phyloP scores from a whole-genome alignment of 305 asterid species.

The Plantago coronopus region DNA sequence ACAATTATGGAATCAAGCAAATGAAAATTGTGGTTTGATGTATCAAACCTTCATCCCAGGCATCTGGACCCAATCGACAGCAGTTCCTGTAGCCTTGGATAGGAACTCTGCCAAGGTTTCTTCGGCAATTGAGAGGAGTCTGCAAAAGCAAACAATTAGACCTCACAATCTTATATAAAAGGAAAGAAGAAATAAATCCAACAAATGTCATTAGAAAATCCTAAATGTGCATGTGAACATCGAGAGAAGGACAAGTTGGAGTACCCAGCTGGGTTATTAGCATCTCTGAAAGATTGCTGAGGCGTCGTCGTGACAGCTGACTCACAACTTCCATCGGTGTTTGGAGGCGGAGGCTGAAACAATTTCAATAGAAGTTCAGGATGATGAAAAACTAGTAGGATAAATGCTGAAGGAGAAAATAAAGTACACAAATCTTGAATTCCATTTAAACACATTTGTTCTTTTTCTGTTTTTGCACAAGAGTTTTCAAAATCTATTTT shows the following conservation, averaged over 20 bases:
- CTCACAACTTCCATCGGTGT: slow-evolving; percentile 78
- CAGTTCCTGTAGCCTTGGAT: slow-evolving; percentile 99
- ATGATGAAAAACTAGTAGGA: too few species aligned
- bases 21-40: slow-evolving; percentile 11
- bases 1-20: not conserved
- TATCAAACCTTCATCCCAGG: slow-evolving; percentile 97
- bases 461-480: too few species aligned
- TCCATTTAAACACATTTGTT: too few species aligned
- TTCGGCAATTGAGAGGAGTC: slow-evolving; percentile 96
- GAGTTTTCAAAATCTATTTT: not conserved
- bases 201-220: not conserved
- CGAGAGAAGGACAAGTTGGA: slow-evolving; percentile 9
- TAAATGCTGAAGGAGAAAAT: too few species aligned
- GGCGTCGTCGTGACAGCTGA: slow-evolving; percentile 64
- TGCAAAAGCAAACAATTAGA: slow-evolving; percentile 22
- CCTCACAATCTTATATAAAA: slow-evolving; percentile 16
- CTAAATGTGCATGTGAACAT: not conserved
- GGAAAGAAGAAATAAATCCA: slow-evolving; percentile 1
- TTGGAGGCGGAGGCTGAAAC: slow-evolving; percentile 47
- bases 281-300: slow-evolving; percentile 76
- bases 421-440: too few species aligned
- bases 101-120: slow-evolving; percentile 99
- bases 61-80: slow-evolving; percentile 99
- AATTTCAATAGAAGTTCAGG: too few species aligned
- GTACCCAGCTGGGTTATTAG: slow-evolving; percentile 96